These are phyloP conservation scores for Aphanomyces astaci DNA, from an alignment of 352 stramenopile species.

Conservation along the genomic window DNA sequence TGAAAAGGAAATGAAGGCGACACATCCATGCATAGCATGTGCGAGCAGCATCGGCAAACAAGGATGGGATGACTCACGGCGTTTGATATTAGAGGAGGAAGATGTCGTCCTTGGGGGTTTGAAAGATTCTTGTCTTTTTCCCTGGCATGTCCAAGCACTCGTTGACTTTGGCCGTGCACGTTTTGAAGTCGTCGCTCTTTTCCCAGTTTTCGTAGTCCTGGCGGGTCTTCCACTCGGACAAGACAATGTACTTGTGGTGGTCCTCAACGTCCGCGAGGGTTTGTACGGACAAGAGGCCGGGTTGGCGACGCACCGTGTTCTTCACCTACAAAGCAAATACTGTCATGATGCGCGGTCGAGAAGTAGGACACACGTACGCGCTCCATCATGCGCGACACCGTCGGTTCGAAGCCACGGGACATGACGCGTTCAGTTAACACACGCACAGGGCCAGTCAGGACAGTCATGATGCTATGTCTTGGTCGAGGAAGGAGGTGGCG, in stretches of 20 bases:
- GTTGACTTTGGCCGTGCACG: constrained; percentile 74
- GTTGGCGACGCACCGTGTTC: constrained; percentile 62
- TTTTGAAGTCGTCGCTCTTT: constrained; percentile 64
- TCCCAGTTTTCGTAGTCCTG: constrained; percentile 77
- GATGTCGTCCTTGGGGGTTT: constrained; percentile 67
- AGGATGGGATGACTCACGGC: too few species aligned
- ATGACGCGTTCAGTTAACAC: constrained; percentile 85
- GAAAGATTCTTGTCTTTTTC: constrained; percentile 77
- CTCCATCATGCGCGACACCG: constrained; percentile 79
- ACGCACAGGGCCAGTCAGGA: constrained; percentile 33
- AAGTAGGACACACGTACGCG: constrained; percentile 24
- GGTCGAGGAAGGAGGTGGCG: neutral
- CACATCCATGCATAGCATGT: too few species aligned
- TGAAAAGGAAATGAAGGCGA: too few species aligned
- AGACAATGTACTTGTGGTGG: constrained; percentile 82
- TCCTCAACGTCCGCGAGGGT: constrained; percentile 71
- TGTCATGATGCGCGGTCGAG: neutral
- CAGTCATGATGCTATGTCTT: too few species aligned
- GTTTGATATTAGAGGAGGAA: constrained; percentile 58
- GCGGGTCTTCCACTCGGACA: constrained; percentile 80
- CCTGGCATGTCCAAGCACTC: constrained; percentile 73
- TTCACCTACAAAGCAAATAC: constrained; percentile 43
- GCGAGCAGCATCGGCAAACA: too few species aligned
- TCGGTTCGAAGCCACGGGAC: constrained; percentile 78
- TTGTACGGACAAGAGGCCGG: constrained; percentile 64